phyloP scores from a whole-genome alignment of 2,329 filamentous ascomycete species.

The Nigrospora sphaerica region DNA sequence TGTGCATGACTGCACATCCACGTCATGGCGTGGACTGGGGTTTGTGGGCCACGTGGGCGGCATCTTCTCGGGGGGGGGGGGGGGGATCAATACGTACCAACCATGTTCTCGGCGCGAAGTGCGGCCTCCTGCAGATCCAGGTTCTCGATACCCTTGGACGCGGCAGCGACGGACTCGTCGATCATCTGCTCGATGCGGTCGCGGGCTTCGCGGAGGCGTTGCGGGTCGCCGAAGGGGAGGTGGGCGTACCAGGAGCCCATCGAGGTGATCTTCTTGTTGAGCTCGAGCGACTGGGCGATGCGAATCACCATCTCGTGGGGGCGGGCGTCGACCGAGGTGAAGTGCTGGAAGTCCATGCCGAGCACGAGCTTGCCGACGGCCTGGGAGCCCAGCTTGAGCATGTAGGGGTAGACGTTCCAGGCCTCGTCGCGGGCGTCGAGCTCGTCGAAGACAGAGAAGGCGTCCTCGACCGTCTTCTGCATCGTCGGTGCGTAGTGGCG shows the following conservation, averaged over 20 bases:
- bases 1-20: too few species aligned
- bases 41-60: too few species aligned
- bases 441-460: constrained; percentile 42
- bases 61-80: background rate
- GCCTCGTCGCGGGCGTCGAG: constrained; percentile 40
- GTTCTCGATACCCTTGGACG: constrained; percentile 29
- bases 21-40: too few species aligned
- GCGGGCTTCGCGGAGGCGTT: constrained; percentile 28
- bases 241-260: constrained; percentile 48
- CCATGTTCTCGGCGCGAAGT: constrained; percentile 35
- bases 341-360: constrained; percentile 38
- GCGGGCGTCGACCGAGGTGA: constrained; percentile 33
- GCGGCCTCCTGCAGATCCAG: constrained; percentile 41
- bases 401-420: constrained; percentile 42
- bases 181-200: constrained; percentile 27
- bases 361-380: constrained; percentile 36
- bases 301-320: constrained; percentile 42
- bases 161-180: constrained; percentile 27
- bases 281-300: constrained; percentile 41
- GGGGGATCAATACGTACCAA: constrained; percentile 10
- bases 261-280: constrained; percentile 53
- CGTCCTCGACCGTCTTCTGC: constrained; percentile 44
- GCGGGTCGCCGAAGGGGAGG: constrained; percentile 51
- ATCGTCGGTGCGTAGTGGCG: constrained; percentile 54
- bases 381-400: constrained; percentile 41